Base-by-base conservation (phyloP, 805 yeast genomes). In the Candida stauntonica region DNA sequence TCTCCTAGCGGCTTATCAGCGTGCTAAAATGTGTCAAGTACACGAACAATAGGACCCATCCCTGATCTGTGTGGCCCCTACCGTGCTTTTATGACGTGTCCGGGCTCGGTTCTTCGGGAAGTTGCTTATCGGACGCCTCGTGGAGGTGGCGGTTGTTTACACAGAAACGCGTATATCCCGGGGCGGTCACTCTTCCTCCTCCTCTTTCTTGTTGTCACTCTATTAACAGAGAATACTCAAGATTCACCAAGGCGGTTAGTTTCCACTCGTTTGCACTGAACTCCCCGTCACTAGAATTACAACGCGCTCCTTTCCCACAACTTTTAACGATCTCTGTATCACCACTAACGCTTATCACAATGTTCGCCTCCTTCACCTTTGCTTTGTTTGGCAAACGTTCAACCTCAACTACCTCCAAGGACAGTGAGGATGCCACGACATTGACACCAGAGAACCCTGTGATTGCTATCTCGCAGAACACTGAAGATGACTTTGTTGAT, bases 401-500 rank as follows among this genome's bases (percentile, higher is more conserved):
- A 27, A 20, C 17, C 11, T 12, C 17, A 7, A n/a, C 37, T 29
- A 14, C 37, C 17, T 7, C 23, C 7, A n/a, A 11, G 11, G 34
- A 32, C 17, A 28, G 15, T n/a, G 28, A 26, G 29, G 29, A 26
- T 26, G 5, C 34, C 3, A 23, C 14, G 31, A 29, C 24, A 17
- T 31, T 50, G 42, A 45, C 48, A 2, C 54, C 54, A 11, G 40
- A 32, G 30, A 48, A 44, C 36, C 42, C 37, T 31, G 52, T 46
- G 17, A 46, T 49, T 26, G 37, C 49, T 12, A 36, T 46, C 37
- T 40, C 47, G 19, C 23, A 34, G 26, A 31, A 30, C 14, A 62
- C 56, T 9, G 68, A 61, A 36, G 62, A 57, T 13, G 77, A 67
- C 36, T 73, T 69, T 47, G 63, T 74, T 17, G 67, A 64, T 36